Evolutionary conservation across 352 stramenopile species (phyloP), one percentile per base, ranked within the genome.

Genomic region (Pythium vanterpoolii): DNA sequence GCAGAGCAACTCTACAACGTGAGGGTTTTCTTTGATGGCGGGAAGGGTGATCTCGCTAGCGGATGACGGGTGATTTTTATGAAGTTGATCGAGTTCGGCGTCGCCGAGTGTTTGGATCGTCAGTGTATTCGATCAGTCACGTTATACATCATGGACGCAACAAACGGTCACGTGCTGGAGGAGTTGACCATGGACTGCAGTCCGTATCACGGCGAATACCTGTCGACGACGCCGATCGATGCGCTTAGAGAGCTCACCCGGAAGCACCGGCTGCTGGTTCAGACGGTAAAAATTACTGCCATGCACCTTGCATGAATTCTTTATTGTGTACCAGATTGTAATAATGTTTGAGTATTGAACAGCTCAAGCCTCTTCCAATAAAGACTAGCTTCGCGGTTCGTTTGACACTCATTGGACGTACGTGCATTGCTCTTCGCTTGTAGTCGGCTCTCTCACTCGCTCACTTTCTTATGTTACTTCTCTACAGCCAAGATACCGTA

Each of bases 31-130:
- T 9, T 43, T 3, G 13, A 5, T 28, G 16, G 16, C 8, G 18
- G 18, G 2, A 39, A 7, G 26, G 1, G 16, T 18, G 23, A 36
- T 49, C 10, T 43, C 7, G 23, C 28, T 1, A 31, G 8, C 1
- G 46, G 19, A 11, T 55, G 31, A 26, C 14, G 14, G 8, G 10
- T 14, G 42, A 5, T 46, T 23, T 18, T 14, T 34, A 40, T 28
- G 3, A 19, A 66, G 66, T 28, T 69, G 31, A 18, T 73, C n/a
- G 60, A 69, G 33, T 66, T 52, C 39, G 65, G 65, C 26, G 60
- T 73, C 1, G 60, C 60, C 19, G 65, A 73, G 48, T 69, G 65
- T 42, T 31, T 73, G 14, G 65, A 73, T 19, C 55, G 65, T 16
- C 9, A 42, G 13, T 73, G 65, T 18, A 31, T 73, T 4, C 43